phyloP scores from a whole-genome alignment of 768 basidiomycete genomes.

The Lactarius pseudohatsudake region DNA sequence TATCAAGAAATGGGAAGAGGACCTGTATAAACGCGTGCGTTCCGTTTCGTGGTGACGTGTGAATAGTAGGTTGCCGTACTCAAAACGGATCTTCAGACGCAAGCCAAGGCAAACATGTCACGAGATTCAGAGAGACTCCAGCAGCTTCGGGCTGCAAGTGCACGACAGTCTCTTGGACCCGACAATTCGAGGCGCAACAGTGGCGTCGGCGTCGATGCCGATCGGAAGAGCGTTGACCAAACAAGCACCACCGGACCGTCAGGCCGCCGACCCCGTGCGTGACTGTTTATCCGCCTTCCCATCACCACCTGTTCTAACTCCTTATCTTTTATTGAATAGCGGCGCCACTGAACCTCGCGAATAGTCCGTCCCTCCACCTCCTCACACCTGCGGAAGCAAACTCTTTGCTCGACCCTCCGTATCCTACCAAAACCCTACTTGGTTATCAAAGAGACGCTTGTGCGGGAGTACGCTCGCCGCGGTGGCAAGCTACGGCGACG shows the following conservation, averaged over 20 bases:
- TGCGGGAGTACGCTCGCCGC: slow-evolving; percentile 88
- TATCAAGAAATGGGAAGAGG: slow-evolving; percentile 84
- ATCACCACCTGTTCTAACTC: neutral
- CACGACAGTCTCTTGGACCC: slow-evolving; percentile 54
- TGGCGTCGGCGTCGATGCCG: slow-evolving; percentile 47
- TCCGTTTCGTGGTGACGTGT: slow-evolving; percentile 2
- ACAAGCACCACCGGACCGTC: slow-evolving; percentile 39
- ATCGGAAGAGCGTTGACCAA: slow-evolving; percentile 57
- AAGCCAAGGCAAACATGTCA: slow-evolving; percentile 56
- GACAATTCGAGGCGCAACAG: slow-evolving; percentile 51
- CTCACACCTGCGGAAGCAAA: slow-evolving; percentile 89
- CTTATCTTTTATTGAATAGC: slow-evolving; percentile 35
- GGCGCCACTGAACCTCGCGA: slow-evolving; percentile 83
- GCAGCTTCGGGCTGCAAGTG: slow-evolving; percentile 47
- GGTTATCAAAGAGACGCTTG: slow-evolving; percentile 91
- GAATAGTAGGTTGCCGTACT: slow-evolving; percentile 24
- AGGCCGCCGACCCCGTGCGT: slow-evolving; percentile 46
- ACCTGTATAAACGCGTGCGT: slow-evolving; percentile 71
- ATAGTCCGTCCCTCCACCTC: slow-evolving; percentile 85
- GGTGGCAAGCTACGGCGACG: slow-evolving; percentile 85
- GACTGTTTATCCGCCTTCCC: neutral
- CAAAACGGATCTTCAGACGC: slow-evolving; percentile 43
- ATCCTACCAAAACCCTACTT: slow-evolving; percentile 96
- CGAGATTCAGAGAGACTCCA: slow-evolving; percentile 58
- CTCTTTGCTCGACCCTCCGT: slow-evolving; percentile 82